Conservation (phyloP, 805 yeast species). For the Pichia heedii region DNA sequence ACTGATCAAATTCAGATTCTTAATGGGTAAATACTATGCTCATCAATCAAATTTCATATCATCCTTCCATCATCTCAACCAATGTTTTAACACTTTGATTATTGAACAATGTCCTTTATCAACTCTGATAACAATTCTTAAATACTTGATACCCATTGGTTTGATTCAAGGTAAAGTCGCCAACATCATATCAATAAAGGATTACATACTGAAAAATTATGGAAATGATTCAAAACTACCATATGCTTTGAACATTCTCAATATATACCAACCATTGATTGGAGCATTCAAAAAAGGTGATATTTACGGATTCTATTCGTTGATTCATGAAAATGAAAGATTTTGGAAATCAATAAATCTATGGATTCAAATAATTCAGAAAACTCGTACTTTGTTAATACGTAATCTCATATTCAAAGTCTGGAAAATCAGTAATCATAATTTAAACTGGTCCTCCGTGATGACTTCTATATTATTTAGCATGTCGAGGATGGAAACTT, state of each 20-base stretch:
- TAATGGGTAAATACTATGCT: constrained; percentile 44
- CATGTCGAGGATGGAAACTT: constrained; percentile 6
- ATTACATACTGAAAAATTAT: constrained; percentile 10
- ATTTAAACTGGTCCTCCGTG: constrained; percentile 16
- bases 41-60: constrained; percentile 41
- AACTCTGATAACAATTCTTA: constrained; percentile 27
- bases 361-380: constrained; percentile 37
- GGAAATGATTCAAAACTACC: constrained; percentile 2
- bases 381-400: constrained; percentile 35
- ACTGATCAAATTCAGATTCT: constrained; percentile 43
- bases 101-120: constrained; percentile 1
- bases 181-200: constrained; percentile 18
- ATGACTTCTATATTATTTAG: constrained; percentile 21
- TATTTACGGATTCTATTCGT: constrained; percentile 26
- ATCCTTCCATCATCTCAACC: constrained; percentile 39
- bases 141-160: constrained; percentile 43
- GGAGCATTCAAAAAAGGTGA: constrained; percentile 34
- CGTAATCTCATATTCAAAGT: constrained; percentile 32
- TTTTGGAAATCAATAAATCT: constrained; percentile 32
- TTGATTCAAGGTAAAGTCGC: constrained; percentile 45
- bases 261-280: constrained; percentile 32
- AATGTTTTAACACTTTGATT: constrained; percentile 33
- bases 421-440: constrained; percentile 10
- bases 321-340: constrained; percentile 28
- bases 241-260: too few relatives aligned